phyloP scores from a whole-genome alignment of 805 yeast genomes.

The Saturnispora halmiae region DNA sequence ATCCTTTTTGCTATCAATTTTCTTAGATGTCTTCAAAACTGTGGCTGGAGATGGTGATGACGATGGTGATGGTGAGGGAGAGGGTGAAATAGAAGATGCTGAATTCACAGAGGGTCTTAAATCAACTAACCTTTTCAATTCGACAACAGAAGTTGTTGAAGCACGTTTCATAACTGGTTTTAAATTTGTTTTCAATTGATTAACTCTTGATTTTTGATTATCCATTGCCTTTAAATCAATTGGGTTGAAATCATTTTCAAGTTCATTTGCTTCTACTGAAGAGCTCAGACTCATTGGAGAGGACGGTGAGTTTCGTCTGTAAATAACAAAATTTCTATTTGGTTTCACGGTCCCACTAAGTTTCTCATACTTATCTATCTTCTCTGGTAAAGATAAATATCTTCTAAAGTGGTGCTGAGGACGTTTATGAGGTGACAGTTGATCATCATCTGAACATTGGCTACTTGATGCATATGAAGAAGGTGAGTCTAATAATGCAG shows the following conservation, averaged over 20 bases:
- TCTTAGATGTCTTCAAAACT: not conserved
- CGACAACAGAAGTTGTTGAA: conserved; percentile 7
- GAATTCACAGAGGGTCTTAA: conserved; percentile 2
- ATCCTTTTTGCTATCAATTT: not conserved
- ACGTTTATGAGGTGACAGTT: not conserved
- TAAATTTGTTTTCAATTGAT: conserved; percentile 6
- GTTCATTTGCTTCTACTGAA: not conserved
- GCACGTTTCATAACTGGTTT: conserved; percentile 12
- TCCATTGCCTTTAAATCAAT: not conserved
- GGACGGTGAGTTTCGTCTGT: conserved; percentile 12
- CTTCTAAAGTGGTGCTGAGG: not conserved
- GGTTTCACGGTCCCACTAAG: conserved; percentile 20
- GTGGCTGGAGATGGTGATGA: conserved; percentile 1
- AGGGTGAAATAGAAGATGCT: not conserved
- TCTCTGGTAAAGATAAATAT: conserved; percentile 18
- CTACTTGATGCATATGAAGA: conserved; percentile 11
- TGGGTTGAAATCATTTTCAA: conserved; percentile 3
- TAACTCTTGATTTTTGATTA: not conserved
- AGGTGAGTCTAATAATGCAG: conserved; percentile 14
- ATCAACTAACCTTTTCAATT: conserved; percentile 13
- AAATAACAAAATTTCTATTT: conserved; percentile 10
- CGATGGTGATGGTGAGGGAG: conserved; percentile 1
- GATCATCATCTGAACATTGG: not conserved
- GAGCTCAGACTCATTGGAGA: conserved; percentile 6
- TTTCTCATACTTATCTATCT: conserved; percentile 25